Evolutionary conservation across 306 rosid species (phyloP), one percentile per base, ranked within the genome.

Genomic region (Fragaria iinumae): DNA sequence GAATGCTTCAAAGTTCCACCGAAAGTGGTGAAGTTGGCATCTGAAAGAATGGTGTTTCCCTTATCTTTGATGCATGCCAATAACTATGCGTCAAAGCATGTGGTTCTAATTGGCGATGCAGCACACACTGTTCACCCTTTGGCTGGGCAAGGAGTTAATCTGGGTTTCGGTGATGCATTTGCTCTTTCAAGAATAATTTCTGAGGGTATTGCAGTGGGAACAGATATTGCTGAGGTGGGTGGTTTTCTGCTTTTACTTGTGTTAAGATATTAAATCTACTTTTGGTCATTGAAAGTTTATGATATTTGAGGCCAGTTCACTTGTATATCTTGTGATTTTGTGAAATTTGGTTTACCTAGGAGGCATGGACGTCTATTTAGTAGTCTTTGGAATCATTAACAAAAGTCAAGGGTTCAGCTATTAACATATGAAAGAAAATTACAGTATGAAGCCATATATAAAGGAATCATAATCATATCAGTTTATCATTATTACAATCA

Each of bases 71-170:
- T 83, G 84, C 98, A 92, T 79, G 96, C 94, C 41, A 90, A 82
- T 41, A 45, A 84, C 84, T 95, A 92, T 78, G 93, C 90, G 17
- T 88, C 93, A 6, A 90, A 86, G 81, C 84, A 84, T 4, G 89
- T 92, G 38, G 93, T 86, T 81, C 86, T 92, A 44, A 83, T 95
- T n/a, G 97, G 97, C 12, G 97, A 95, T 83, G 96, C 97, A 36
- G 96, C 97, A 20, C 98, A 95, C 83, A 92, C 93, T 10, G 91
- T 95, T 80, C 98, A 92, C 78, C 97, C 98, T 67, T 87, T 95
- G 84, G 98, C 96, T 65, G 98, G 97, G 79, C 98, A 90, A 89
- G 97, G 97, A 64, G 98, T 95, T 73, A 92, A 95, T 88, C 74
- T 92, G 82, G 98, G 98, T 74, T 95, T 92, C 68, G 96, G 93